Conservation (phyloP, 2,329 filamentous ascomycete species). For the Aspergillus novofumigatus region DNA sequence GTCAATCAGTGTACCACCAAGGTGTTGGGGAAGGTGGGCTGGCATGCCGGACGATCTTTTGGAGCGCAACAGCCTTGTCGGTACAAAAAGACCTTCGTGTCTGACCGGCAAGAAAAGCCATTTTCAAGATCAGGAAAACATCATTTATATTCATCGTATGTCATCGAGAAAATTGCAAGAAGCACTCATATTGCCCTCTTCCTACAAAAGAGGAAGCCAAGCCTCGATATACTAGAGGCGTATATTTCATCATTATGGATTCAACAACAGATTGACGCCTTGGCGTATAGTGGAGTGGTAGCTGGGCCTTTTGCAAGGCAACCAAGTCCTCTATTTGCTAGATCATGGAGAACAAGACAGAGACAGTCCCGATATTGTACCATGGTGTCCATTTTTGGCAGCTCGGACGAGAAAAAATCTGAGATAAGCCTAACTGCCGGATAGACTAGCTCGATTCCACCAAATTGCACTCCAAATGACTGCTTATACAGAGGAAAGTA, state of each 20-base stretch:
- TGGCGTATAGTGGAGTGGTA: too few relatives aligned
- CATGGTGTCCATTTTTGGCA: slow-evolving; percentile 16
- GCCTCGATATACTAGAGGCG: not conserved
- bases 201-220: not conserved
- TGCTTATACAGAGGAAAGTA: not conserved
- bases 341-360: slow-evolving; percentile 4
- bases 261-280: too few relatives aligned
- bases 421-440: not conserved
- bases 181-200: not conserved
- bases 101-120: not conserved
- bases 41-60: slow-evolving; percentile 19
- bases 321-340: not conserved
- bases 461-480: too few relatives aligned
- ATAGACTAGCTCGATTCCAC: too few relatives aligned
- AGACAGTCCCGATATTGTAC: slow-evolving; percentile 5
- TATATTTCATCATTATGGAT: too few relatives aligned
- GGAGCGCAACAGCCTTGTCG: not conserved
- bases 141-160: not conserved
- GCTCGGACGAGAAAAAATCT: slow-evolving; percentile 10
- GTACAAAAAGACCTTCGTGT: not conserved
- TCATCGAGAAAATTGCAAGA: not conserved
- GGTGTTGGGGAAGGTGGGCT: slow-evolving; percentile 22
- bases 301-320: not conserved
- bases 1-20: slow-evolving; percentile 15
- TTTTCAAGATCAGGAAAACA: not conserved